These are phyloP conservation scores for Gentiana macrophylla DNA, from an alignment of 257 asterid genomes.

Conservation along the genomic window DNA sequence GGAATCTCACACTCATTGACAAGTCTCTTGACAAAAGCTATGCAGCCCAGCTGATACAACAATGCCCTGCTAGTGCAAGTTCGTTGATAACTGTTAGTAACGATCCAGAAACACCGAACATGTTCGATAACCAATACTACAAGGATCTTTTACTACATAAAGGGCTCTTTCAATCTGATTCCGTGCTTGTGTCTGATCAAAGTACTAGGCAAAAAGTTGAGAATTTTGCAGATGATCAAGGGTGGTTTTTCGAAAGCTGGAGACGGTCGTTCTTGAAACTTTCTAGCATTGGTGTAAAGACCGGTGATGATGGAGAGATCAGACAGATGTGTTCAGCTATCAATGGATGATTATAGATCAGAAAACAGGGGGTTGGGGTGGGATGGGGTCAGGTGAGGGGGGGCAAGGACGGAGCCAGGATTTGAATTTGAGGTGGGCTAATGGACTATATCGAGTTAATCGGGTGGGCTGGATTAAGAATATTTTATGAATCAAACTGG, in stretches of 20 bases:
- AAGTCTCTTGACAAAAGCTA: slow-evolving; percentile 42
- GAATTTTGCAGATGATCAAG: slow-evolving; percentile 40
- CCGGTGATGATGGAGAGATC: slow-evolving; percentile 39
- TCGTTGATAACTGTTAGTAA: slow-evolving; percentile 35
- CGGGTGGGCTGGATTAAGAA: too few species aligned
- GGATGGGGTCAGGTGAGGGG: too few species aligned
- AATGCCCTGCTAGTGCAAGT: slow-evolving; percentile 31
- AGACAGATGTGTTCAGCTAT: slow-evolving; percentile 36
- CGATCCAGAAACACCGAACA: slow-evolving; percentile 48
- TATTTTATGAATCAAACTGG: too few species aligned
- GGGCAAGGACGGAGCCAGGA: too few species aligned
- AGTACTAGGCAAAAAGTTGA: slow-evolving; percentile 32
- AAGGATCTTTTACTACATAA: slow-evolving; percentile 35
- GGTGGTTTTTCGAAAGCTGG: slow-evolving; percentile 47
- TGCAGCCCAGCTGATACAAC: slow-evolving; percentile 38
- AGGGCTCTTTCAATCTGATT: slow-evolving; percentile 72
- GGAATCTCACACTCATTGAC: slow-evolving; percentile 44
- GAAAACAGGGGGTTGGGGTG: too few species aligned
- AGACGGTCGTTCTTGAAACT: slow-evolving; percentile 43
- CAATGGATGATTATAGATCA: slow-evolving; percentile 18
- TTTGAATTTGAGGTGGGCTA: too few species aligned
- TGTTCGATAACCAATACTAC: slow-evolving; percentile 56
- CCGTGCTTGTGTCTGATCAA: slow-evolving; percentile 36
- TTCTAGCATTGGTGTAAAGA: slow-evolving; percentile 41
- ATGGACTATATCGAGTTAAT: too few species aligned